Evolutionary conservation across 176 grass and related monocot genomes (phyloP).

Genomic region (Phyllostachys edulis): DNA sequence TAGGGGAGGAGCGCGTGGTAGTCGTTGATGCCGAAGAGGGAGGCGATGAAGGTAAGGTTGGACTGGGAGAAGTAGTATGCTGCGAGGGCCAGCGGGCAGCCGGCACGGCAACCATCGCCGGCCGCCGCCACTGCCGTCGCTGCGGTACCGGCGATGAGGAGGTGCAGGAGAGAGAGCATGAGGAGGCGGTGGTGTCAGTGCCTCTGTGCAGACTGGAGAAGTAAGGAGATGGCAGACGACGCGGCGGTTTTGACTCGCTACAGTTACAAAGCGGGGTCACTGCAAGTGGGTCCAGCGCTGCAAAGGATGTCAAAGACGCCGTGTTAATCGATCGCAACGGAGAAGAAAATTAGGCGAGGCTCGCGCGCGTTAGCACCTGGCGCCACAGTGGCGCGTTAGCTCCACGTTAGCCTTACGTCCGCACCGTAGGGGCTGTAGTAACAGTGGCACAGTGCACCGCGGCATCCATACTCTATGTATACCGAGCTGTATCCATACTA

Average conservation of each 20-base stretch:
- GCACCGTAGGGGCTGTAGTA: too few species aligned
- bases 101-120: neutral
- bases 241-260: neutral
- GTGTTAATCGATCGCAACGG: too few species aligned
- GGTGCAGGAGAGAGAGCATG: neutral
- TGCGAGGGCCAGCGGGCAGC: conserved; percentile 39
- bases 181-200: neutral
- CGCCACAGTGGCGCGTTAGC: too few species aligned
- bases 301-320: too few species aligned
- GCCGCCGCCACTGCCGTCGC: neutral
- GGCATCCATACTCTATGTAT: too few species aligned
- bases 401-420: too few species aligned
- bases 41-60: conserved; percentile 51
- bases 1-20: neutral
- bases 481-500: too few species aligned
- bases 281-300: neutral
- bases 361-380: too few species aligned
- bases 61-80: conserved; percentile 46
- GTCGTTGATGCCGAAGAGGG: conserved; percentile 35
- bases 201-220: too few species aligned
- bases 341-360: too few species aligned
- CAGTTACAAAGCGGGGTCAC: neutral
- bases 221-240: too few species aligned
- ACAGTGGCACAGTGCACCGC: too few species aligned
- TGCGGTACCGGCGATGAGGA: neutral